Conservation (phyloP, 1,284 basidiomycete genomes). For the Cutaneotrichosporon mucoides region DNA sequence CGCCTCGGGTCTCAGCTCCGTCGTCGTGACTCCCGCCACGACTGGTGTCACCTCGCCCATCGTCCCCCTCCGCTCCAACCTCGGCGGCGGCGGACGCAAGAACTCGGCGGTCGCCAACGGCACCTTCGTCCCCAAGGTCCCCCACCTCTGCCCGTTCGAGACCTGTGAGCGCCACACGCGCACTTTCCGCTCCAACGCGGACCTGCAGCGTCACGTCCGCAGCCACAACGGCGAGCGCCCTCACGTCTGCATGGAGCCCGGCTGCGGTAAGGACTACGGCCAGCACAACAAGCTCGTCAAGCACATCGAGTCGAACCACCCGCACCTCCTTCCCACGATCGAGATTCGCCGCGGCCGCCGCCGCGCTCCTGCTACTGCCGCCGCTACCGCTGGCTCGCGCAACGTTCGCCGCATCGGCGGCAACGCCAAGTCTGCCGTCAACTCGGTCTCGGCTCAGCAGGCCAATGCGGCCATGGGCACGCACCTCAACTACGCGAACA, state of each 20-base stretch:
- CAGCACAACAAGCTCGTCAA: conserved; percentile 27
- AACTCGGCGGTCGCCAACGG: conserved; percentile 6
- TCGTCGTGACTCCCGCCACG: background rate
- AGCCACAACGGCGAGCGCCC: conserved; percentile 20
- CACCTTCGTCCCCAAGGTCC: conserved; percentile 14
- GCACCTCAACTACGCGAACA: background rate
- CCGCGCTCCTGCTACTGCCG: background rate
- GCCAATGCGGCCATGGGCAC: background rate
- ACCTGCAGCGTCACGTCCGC: conserved; percentile 24
- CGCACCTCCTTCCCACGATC: conserved; percentile 9
- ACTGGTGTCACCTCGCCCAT: background rate
- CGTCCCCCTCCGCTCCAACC: background rate
- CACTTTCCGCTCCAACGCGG: conserved; percentile 26
- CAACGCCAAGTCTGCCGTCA: background rate
- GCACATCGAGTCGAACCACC: conserved; percentile 23
- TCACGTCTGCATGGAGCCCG: conserved; percentile 13
- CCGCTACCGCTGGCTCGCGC: background rate
- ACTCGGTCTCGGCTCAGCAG: background rate
- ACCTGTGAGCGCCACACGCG: conserved; percentile 13
- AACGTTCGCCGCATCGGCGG: conserved; percentile 3
- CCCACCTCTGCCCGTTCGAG: conserved; percentile 18
- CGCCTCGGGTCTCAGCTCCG: background rate
- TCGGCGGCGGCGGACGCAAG: background rate
- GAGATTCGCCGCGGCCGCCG: conserved; percentile 15
- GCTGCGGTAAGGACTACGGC: conserved; percentile 22